Evolutionary conservation across 208 protist genomes (phyloP).

Genomic region (Crithidia bombi): DNA sequence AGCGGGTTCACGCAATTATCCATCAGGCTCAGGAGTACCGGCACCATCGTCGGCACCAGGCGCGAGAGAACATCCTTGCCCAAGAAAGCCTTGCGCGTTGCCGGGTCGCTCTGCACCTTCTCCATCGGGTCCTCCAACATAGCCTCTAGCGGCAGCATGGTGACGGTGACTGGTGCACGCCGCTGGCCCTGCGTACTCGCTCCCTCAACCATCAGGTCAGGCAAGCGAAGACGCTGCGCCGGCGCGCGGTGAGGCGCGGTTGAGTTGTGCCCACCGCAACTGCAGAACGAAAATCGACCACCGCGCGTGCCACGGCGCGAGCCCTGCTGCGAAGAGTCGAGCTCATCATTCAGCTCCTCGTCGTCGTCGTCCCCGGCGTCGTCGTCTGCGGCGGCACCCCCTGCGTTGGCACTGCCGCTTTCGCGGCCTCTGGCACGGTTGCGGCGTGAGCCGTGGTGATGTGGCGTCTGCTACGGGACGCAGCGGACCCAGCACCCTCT

Average conservation of each 20-base stretch:
- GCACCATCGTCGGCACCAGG: constrained; percentile 52
- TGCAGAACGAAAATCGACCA: constrained; percentile 18
- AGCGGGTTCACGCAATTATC: constrained; percentile 69
- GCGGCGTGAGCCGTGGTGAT: no score
- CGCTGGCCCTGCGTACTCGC: not conserved
- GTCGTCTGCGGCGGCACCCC: not conserved
- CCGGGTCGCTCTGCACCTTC: constrained; percentile 29
- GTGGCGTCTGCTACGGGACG: not conserved
- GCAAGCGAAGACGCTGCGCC: not conserved
- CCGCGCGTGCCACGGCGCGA: constrained; percentile 2
- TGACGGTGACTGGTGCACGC: constrained; percentile 8
- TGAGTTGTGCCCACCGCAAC: constrained; percentile 10
- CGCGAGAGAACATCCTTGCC: constrained; percentile 39
- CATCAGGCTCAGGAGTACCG: constrained; percentile 53
- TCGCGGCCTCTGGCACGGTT: no score
- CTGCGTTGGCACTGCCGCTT: not conserved
- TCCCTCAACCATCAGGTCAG: not conserved
- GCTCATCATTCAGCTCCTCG: not conserved
- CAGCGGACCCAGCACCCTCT: not conserved
- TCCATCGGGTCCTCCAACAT: constrained; percentile 36
- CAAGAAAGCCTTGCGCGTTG: constrained; percentile 38
- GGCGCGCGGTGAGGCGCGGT: constrained; percentile 2
- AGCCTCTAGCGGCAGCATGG: constrained; percentile 28
- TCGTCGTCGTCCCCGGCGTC: not conserved
- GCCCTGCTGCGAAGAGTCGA: not conserved